Percentiles rank a stretch among this genome's conserved stretches.
Evolutionary conservation across 2,329 filamentous ascomycete species (phyloP).

Genomic region (Nothopassalora personata): DNA sequence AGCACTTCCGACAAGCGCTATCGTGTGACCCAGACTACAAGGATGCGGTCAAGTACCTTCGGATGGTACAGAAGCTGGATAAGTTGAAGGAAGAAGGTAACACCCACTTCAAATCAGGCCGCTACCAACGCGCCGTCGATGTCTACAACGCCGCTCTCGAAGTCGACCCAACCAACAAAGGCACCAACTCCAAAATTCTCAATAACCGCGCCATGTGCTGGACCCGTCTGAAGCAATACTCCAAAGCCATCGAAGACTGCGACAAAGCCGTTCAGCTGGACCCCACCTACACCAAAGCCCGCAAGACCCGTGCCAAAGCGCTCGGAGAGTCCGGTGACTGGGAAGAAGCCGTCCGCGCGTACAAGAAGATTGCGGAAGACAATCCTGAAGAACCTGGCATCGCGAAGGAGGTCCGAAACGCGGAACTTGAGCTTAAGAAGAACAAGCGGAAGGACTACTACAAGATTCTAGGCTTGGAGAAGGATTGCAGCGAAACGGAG

Average conservation of each 20-base stretch:
- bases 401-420: conserved; percentile 77
- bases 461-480: conserved; percentile 86
- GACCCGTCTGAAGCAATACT: conserved; percentile 77
- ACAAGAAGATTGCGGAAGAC: conserved; percentile 77
- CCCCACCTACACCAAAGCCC: conserved; percentile 78
- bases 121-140: conserved; percentile 73
- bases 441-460: conserved; percentile 97
- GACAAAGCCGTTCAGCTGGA: conserved; percentile 79
- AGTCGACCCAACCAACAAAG: conserved; percentile 81
- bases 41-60: conserved; percentile 80
- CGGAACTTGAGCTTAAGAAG: conserved; percentile 96
- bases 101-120: conserved; percentile 76
- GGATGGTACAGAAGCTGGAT: conserved; percentile 85
- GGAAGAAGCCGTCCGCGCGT: conserved; percentile 85
- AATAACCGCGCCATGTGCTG: conserved; percentile 88
- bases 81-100: conserved; percentile 94
- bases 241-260: conserved; percentile 77
- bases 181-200: conserved; percentile 88
- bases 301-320: conserved; percentile 89
- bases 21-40: conserved; percentile 88
- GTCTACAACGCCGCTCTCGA: conserved; percentile 78
- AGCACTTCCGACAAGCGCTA: conserved; percentile 84
- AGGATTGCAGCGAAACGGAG: conserved; percentile 74
- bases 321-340: conserved; percentile 79
- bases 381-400: conserved; percentile 78